These are phyloP conservation scores for Xylariaceae sp. DNA, from an alignment of 2,329 filamentous ascomycete genomes.

Conservation along the genomic window DNA sequence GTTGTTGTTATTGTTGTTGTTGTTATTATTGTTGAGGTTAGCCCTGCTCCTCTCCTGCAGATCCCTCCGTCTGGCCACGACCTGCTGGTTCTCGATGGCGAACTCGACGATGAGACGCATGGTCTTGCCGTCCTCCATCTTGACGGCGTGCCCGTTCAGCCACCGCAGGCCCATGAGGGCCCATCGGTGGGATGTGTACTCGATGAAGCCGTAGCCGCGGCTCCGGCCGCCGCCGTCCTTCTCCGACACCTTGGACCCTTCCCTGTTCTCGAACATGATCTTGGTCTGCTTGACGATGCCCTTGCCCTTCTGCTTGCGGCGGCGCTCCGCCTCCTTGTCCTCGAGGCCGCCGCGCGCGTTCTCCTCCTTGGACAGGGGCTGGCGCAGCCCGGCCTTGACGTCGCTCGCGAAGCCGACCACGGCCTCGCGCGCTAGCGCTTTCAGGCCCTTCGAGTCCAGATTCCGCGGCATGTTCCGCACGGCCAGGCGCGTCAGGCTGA, in stretches of 20 bases:
- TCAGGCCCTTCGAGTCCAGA: conserved; percentile 80
- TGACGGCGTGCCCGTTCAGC: conserved; percentile 71
- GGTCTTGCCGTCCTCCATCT: conserved; percentile 65
- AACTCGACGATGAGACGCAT: conserved; percentile 93
- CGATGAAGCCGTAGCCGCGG: conserved; percentile 94
- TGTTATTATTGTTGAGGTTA: not conserved
- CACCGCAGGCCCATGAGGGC: conserved; percentile 92
- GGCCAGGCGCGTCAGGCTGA: conserved; percentile 85
- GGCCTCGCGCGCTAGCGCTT: conserved; percentile 84
- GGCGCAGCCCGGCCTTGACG: conserved; percentile 69
- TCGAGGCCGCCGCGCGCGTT: conserved; percentile 71
- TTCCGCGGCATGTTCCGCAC: conserved; percentile 85
- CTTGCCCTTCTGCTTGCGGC: conserved; percentile 76
- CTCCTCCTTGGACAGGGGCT: conserved; percentile 86
- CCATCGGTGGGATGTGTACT: conserved; percentile 89
- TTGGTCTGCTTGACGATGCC: conserved; percentile 89
- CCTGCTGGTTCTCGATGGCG: conserved; percentile 95
- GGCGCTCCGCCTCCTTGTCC: conserved; percentile 73
- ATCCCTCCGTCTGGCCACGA: conserved; percentile 74
- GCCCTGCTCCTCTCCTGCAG: conserved; percentile 31
- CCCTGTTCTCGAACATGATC: conserved; percentile 82
- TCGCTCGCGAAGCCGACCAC: conserved; percentile 91
- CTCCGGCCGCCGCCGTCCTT: conserved; percentile 72
- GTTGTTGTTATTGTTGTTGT: conserved; percentile 11
- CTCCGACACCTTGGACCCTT: conserved; percentile 80